Evolutionary conservation across 768 basidiomycete genomes (phyloP).

Genomic region (Boletus bicolor): DNA sequence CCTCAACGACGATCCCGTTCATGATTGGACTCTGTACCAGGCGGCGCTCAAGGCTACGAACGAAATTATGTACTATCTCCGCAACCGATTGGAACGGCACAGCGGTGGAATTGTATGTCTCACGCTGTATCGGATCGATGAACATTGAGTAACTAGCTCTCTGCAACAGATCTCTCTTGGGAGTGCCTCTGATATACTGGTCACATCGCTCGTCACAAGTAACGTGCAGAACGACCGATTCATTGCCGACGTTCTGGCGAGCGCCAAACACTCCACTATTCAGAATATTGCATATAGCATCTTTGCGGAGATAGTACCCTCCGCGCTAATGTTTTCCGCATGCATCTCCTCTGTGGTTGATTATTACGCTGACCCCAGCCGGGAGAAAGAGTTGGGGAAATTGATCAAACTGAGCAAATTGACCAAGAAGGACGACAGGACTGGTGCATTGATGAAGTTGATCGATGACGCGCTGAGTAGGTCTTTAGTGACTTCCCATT

Average conservation of each 20-base stretch:
- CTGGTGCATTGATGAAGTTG: slow-evolving; percentile 38
- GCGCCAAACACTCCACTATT: slow-evolving; percentile 6
- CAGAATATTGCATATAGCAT: slow-evolving; percentile 45
- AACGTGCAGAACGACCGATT: slow-evolving; percentile 25
- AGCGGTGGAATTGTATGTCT: slow-evolving; percentile 22
- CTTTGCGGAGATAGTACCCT: slow-evolving; percentile 54
- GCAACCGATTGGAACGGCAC: slow-evolving; percentile 19
- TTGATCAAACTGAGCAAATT: slow-evolving; percentile 37
- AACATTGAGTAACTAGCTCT: background rate
- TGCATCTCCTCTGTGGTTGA: slow-evolving; percentile 55
- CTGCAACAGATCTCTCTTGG: slow-evolving; percentile 16
- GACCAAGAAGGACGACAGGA: slow-evolving; percentile 21
- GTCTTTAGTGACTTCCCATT: slow-evolving; percentile 14
- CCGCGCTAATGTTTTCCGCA: slow-evolving; percentile 53
- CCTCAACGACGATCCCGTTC: slow-evolving; percentile 29
- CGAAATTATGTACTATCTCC: slow-evolving; percentile 24
- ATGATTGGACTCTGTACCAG: slow-evolving; percentile 33
- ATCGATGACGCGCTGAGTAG: slow-evolving; percentile 47
- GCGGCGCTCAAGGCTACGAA: slow-evolving; percentile 27
- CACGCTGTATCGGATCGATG: background rate
- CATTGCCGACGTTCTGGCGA: slow-evolving; percentile 16
- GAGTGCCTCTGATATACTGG: slow-evolving; percentile 20
- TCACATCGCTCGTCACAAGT: slow-evolving; percentile 17
- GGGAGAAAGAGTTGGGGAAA: slow-evolving; percentile 31
- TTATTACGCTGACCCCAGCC: slow-evolving; percentile 50